Evolutionary conservation across 768 basidiomycete species (phyloP), one percentile per base, ranked within the genome.

Genomic region (Leucosporidium yakuticum): DNA sequence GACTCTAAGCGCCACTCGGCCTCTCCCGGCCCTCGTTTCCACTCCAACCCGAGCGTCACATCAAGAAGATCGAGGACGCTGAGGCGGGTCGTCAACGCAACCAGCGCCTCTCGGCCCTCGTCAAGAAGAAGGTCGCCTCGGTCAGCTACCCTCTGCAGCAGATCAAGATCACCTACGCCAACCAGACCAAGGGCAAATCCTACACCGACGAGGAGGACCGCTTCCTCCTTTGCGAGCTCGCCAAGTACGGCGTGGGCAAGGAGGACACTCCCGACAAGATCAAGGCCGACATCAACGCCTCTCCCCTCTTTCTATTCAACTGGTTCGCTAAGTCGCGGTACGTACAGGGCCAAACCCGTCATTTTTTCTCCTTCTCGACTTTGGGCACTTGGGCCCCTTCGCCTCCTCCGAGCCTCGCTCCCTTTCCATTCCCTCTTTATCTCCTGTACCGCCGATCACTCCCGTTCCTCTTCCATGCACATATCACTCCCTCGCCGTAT

Each of bases 181-280:
- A 73, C 62, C 80, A 81, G 36, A 95, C 93, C 47, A 97, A 97
- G 79, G 95, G 93, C 68, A 97, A 97, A 76, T 88, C 92, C 8
- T 99, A 95, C 79, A 88, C 85, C 31, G 96, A 99, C 71, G 96
- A 98, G 76, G 96, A 98, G 77, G 96, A 98, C 75, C 83, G 95
- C 23, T 99, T 97, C 81, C 83, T 98, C 17, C 84, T 98, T 49
- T 92, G 90, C 76, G 85, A 93, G 31, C 79, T 98, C 70, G 85
- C 86, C 77, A 86, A 95, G 79, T 94, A 97, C 73, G 92, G 93
- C 29, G 87, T 97, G 83, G 86, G 87, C 64, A 80, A 83, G 21
- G 92, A 80, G 53, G 78, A 96, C 74, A 88, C 91, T 31, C 96
- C 93, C 76, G 95, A 99, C 76, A 81, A 87, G 62, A 96, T 98